phyloP scores from a whole-genome alignment of 768 basidiomycete genomes.

The Phanerochaete sordida region DNA sequence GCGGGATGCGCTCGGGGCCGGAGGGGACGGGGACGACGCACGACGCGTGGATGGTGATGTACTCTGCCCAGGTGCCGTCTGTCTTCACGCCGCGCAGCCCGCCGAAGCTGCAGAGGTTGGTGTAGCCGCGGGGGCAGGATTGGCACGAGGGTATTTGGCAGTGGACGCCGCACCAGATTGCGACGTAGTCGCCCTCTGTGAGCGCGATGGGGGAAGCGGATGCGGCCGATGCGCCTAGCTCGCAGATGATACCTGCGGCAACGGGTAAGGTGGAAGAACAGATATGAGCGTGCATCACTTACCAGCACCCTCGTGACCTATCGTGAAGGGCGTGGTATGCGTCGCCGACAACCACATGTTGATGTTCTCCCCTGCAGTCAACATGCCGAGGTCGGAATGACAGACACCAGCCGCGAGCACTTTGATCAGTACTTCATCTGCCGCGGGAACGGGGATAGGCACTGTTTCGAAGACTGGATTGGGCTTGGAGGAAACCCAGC shows the following conservation, averaged over 20 bases:
- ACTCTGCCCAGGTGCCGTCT: constrained; percentile 5
- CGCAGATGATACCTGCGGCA: constrained; percentile 9
- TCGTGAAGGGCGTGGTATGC: background rate
- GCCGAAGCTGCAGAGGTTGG: constrained; percentile 10
- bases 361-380: too few species aligned
- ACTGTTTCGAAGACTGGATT: too few species aligned
- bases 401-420: too few species aligned
- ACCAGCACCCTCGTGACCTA: constrained; percentile 22
- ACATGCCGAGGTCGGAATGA: too few species aligned
- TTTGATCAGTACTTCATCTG: too few species aligned
- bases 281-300: background rate
- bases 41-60: constrained; percentile 6
- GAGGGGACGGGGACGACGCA: constrained; percentile 17
- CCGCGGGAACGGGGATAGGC: too few species aligned
- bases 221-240: constrained; percentile 8
- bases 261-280: background rate
- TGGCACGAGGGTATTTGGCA: constrained; percentile 14
- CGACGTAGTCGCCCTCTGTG: constrained; percentile 19
- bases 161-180: constrained; percentile 14
- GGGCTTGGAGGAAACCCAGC: too few species aligned
- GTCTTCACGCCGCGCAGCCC: constrained; percentile 7
- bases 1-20: constrained; percentile 6
- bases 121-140: constrained; percentile 10
- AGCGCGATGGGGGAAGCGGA: background rate
- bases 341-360: background rate